phyloP scores from a whole-genome alignment of 2,329 filamentous ascomycete species.

The Paecilomyces niveus region DNA sequence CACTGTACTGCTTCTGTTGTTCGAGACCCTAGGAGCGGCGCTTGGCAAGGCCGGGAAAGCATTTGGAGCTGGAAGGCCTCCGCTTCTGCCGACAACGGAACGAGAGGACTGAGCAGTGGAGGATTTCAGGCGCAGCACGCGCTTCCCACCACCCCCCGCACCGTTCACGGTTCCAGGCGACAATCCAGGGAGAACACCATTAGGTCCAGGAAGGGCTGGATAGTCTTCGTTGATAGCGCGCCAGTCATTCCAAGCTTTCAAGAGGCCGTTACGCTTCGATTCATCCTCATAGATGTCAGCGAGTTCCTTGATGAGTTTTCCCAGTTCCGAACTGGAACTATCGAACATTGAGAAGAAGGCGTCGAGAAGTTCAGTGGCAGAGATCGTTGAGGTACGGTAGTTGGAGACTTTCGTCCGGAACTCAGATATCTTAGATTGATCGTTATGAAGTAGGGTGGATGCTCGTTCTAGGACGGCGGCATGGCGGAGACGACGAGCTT shows the following conservation, averaged over 20 bases:
- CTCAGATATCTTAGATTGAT: conserved; percentile 62
- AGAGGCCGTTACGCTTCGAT: conserved; percentile 62
- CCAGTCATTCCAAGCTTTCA: conserved; percentile 91
- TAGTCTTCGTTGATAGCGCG: conserved; percentile 95
- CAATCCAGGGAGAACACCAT: conserved; percentile 56
- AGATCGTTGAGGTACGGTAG: conserved; percentile 63
- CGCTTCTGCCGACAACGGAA: conserved; percentile 55
- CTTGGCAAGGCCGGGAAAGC: conserved; percentile 36
- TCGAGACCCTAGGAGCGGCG: conserved; percentile 11
- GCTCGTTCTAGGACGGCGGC: conserved; percentile 80
- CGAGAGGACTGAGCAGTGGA: conserved; percentile 62
- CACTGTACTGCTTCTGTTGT: conserved; percentile 13
- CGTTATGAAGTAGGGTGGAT: conserved; percentile 69
- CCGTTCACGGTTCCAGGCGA: conserved; percentile 42
- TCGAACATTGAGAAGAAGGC: conserved; percentile 83
- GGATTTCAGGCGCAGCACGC: conserved; percentile 61
- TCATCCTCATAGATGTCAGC: conserved; percentile 88
- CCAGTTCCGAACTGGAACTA: conserved; percentile 69
- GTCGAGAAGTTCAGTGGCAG: conserved; percentile 72
- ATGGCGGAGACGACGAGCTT: conserved; percentile 73
- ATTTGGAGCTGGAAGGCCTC: conserved; percentile 38
- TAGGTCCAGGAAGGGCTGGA: conserved; percentile 71
- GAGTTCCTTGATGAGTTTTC: conserved; percentile 83
- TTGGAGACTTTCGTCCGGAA: conserved; percentile 77
- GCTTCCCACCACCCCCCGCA: conserved; percentile 51